Evolutionary conservation across 179 eudicot genomes (phyloP), one percentile per base, ranked within the genome.

Genomic region (Patellifolia procumbens): DNA sequence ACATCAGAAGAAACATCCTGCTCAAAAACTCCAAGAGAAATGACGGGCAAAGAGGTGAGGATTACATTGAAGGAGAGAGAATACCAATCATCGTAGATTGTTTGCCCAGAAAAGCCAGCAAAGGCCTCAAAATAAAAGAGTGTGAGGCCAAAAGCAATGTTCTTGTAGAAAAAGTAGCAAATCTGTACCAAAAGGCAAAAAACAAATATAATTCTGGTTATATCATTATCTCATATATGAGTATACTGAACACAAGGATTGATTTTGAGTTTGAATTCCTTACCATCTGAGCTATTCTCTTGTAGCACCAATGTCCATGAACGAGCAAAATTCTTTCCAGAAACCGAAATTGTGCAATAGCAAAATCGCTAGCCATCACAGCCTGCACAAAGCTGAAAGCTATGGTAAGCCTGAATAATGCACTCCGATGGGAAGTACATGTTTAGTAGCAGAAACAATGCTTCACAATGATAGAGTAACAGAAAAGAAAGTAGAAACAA

Each of bases 261-360:
- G n/a, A n/a, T n/a, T 70, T 49, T 29, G 72, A 70, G 59, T 65
- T 45, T 10, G 46, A 45, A 52, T 26, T 55, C 28, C 75, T 82
- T 91, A 95, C 99, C 99, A 91, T 93, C 81, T 91, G 97, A 80
- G 99, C 95, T 52, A 93, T 93, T 86, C 99, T 85, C 90, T 95
- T 95, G 81, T 95, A 95, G 81, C 99, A 95, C 99, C 99, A 95
- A 77, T 95, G 99, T n/a, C 99, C 99, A 83, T 96, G 98, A 62
- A 93, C 94, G 62, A 93, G 97, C 78, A 96, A 78, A 85, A 96
- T 94, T 81, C 91, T 93, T 86, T 96, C 99, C 73, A 96, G 81
- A 85, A 88, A 96, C 78, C 87, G 96, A 80, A 96, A 96, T 76
- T 96, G 99, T 28, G 99, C 98, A 81, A 96, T 85, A 67, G 99